These are phyloP conservation scores for Tubosaeta brunneosetosa DNA, from an alignment of 768 basidiomycete species.

Conservation along the genomic window DNA sequence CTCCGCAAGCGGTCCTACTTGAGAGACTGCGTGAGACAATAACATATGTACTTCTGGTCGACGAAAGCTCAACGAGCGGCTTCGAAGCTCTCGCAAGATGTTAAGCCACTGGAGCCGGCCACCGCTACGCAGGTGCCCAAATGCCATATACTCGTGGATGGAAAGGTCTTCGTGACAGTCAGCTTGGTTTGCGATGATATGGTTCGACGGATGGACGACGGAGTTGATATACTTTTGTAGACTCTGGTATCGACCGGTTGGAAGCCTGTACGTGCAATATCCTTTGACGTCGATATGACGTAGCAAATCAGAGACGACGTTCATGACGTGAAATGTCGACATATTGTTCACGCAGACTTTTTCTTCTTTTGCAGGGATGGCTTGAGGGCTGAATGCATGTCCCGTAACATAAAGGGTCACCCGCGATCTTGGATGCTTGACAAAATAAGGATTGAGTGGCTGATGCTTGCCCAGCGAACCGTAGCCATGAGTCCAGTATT, in stretches of 20 bases:
- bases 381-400: too few species aligned
- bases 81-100: too few species aligned
- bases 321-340: conserved; percentile 18
- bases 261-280: conserved; percentile 32
- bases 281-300: conserved; percentile 3
- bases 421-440: conserved; percentile 12
- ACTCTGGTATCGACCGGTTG: conserved; percentile 27
- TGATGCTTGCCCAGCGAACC: conserved; percentile 1
- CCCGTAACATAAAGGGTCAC: too few species aligned
- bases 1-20: too few species aligned
- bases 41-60: too few species aligned
- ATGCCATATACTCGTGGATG: too few species aligned
- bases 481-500: not conserved
- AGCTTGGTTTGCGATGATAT: conserved; percentile 37
- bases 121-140: too few species aligned
- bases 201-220: conserved; percentile 38
- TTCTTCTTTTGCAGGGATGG: conserved; percentile 14
- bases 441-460: not conserved
- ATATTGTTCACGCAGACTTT: conserved; percentile 28
- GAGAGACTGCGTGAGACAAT: too few species aligned
- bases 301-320: conserved; percentile 15
- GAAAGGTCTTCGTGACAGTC: conserved; percentile 38
- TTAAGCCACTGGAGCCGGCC: too few species aligned
- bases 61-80: too few species aligned
- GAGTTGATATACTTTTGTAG: conserved; percentile 34